Evolutionary conservation across 176 grass and related monocot genomes (phyloP).

Genomic region (Carex cristatella): DNA sequence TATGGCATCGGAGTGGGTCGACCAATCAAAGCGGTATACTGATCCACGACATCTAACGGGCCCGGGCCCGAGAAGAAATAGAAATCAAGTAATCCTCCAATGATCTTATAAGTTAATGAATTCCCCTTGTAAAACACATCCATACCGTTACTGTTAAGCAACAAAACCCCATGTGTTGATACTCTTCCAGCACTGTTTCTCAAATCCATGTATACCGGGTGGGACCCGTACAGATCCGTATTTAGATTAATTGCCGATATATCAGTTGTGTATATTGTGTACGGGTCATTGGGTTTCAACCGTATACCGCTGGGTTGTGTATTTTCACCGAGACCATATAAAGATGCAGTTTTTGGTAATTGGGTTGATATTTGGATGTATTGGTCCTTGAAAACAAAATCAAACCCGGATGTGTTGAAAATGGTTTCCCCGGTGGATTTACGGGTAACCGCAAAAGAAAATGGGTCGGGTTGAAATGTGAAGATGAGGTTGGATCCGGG

Average conservation of each 20-base stretch:
- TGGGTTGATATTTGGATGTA: constrained; percentile 70
- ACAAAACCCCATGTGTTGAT: constrained; percentile 68
- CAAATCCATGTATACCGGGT: constrained; percentile 87
- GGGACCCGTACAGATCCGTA: constrained; percentile 88
- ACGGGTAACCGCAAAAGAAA: constrained; percentile 60
- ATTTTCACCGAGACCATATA: constrained; percentile 90
- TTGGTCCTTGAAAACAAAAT: constrained; percentile 92
- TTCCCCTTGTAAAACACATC: constrained; percentile 69
- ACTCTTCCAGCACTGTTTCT: constrained; percentile 38
- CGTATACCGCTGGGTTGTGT: constrained; percentile 72
- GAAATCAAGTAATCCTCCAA: constrained; percentile 80
- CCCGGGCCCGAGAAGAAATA: constrained; percentile 80
- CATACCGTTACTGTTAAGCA: constrained; percentile 97
- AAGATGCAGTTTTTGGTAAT: constrained; percentile 48
- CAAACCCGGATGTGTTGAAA: constrained; percentile 59
- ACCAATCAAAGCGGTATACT: constrained; percentile 78
- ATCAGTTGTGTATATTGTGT: constrained; percentile 84
- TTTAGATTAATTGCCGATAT: constrained; percentile 76
- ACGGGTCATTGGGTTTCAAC: constrained; percentile 75
- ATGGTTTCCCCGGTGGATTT: constrained; percentile 50
- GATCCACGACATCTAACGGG: constrained; percentile 67
- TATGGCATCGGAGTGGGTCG: constrained; percentile 84
- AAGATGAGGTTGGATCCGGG: constrained; percentile 57
- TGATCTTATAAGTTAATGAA: constrained; percentile 81
- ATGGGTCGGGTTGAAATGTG: constrained; percentile 56